Conservation (phyloP, 2,329 filamentous ascomycete genomes). For the Colletotrichum tanaceti region DNA sequence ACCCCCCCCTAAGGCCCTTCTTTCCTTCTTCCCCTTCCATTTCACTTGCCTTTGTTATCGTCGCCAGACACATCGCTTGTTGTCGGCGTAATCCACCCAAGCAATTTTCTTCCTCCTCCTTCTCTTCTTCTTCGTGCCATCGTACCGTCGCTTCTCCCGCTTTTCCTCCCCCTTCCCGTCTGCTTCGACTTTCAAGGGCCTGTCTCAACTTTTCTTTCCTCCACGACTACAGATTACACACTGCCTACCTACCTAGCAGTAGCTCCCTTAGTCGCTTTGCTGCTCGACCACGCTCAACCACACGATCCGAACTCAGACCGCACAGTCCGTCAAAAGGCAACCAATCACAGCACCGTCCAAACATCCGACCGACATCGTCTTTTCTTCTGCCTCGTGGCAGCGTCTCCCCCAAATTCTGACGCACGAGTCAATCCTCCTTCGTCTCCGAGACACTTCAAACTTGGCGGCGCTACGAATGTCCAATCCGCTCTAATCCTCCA, state of each 20-base stretch:
- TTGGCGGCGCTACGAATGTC: slow-evolving; percentile 30
- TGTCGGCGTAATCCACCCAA: slow-evolving; percentile 25
- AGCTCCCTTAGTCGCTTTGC: background rate
- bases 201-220: slow-evolving; percentile 7
- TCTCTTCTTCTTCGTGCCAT: slow-evolving; percentile 8
- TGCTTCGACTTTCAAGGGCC: background rate
- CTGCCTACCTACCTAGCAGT: background rate
- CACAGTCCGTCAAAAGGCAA: slow-evolving; percentile 7
- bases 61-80: slow-evolving; percentile 10
- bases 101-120: background rate
- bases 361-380: slow-evolving; percentile 28
- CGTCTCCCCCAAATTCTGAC: slow-evolving; percentile 24
- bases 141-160: background rate
- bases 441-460: slow-evolving; percentile 35
- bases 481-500: slow-evolving; percentile 22
- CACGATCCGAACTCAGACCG: background rate
- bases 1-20: background rate
- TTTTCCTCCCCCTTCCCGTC: background rate
- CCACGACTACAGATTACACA: background rate
- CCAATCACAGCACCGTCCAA: slow-evolving; percentile 20
- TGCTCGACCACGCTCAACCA: slow-evolving; percentile 12
- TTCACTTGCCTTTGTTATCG: slow-evolving; percentile 10
- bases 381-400: slow-evolving; percentile 40
- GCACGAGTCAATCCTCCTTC: slow-evolving; percentile 35
- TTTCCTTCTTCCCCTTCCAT: slow-evolving; percentile 11